Conservation (phyloP, 1,284 basidiomycete species). For the Cryptococcus maquisensis region DNA sequence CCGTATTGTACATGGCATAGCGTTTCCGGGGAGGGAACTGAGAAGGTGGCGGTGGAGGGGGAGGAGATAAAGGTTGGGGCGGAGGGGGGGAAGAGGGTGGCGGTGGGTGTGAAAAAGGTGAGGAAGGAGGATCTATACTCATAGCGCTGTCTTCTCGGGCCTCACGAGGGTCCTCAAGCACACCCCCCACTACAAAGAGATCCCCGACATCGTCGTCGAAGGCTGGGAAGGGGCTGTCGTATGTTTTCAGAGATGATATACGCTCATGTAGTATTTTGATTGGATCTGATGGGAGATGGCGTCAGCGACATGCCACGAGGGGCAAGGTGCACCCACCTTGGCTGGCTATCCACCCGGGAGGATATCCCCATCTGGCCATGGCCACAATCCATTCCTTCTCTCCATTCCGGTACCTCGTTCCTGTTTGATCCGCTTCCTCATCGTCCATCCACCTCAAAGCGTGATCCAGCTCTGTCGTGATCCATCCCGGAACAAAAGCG, state of each 20-base stretch:
- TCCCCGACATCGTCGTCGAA: constrained; percentile 9
- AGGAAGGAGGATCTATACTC: not conserved
- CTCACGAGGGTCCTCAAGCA: not conserved
- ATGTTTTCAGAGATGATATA: not conserved
- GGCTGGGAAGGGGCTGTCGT: constrained; percentile 1
- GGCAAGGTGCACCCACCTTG: constrained; percentile 11
- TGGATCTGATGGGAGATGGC: constrained; percentile 12
- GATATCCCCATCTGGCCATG: constrained; percentile 30
- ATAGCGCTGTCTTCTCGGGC: not conserved
- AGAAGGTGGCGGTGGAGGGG: constrained; percentile 4
- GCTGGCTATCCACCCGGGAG: constrained; percentile 21
- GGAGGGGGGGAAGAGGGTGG: constrained; percentile 4
- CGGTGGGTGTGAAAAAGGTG: not conserved
- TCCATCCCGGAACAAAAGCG: constrained; percentile 9
- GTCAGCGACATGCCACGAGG: not conserved
- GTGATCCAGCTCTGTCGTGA: constrained; percentile 11
- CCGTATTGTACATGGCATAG: constrained; percentile 26
- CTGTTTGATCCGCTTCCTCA: not conserved
- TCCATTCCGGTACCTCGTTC: not conserved
- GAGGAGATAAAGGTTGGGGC: not conserved
- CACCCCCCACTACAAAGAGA: constrained; percentile 15
- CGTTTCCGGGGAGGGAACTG: constrained; percentile 1
- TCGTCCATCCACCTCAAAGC: constrained; percentile 16
- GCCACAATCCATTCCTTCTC: constrained; percentile 14
- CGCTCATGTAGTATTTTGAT: constrained; percentile 7